phyloP scores from a whole-genome alignment of 1,284 basidiomycete species.

The Puccinia hordei region DNA sequence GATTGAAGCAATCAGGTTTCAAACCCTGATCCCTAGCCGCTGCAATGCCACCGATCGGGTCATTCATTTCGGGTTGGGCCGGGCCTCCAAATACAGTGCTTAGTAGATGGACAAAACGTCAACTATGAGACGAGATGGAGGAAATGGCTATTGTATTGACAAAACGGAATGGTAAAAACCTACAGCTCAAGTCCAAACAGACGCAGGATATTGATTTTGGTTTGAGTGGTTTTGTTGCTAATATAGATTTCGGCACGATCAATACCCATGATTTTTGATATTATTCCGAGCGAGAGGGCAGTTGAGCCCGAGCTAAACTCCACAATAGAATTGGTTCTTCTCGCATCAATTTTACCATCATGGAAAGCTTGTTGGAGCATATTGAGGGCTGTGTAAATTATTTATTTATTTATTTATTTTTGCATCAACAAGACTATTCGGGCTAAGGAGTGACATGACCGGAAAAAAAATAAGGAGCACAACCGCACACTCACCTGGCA shows the following conservation, averaged over 20 bases:
- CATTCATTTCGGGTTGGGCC: slow-evolving; percentile 52
- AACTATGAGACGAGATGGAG: too few species aligned
- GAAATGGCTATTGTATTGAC: too few species aligned
- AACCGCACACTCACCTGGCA: slow-evolving; percentile 52
- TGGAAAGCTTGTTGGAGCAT: slow-evolving; percentile 2
- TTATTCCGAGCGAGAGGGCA: slow-evolving; percentile 54
- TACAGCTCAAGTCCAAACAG: slow-evolving; percentile 54
- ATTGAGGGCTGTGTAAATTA: not conserved
- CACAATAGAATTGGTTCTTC: slow-evolving; percentile 50
- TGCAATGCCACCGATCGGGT: slow-evolving; percentile 53
- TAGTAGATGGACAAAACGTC: not conserved
- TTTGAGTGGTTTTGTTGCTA: slow-evolving; percentile 54
- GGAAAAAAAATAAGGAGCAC: too few species aligned
- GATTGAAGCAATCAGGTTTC: slow-evolving; percentile 52
- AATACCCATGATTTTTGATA: slow-evolving; percentile 53
- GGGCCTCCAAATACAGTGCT: slow-evolving; percentile 54
- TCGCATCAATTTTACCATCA: not conserved
- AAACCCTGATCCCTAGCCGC: slow-evolving; percentile 52
- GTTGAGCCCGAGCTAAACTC: slow-evolving; percentile 55
- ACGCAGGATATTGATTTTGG: slow-evolving; percentile 54
- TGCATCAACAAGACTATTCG: too few species aligned
- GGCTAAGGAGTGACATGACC: too few species aligned
- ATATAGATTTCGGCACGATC: slow-evolving; percentile 52
- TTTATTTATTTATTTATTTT: too few species aligned
- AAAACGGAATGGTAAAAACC: not conserved